Conservation (phyloP, 208 protist species). For the Hexamita inflata region DNA sequence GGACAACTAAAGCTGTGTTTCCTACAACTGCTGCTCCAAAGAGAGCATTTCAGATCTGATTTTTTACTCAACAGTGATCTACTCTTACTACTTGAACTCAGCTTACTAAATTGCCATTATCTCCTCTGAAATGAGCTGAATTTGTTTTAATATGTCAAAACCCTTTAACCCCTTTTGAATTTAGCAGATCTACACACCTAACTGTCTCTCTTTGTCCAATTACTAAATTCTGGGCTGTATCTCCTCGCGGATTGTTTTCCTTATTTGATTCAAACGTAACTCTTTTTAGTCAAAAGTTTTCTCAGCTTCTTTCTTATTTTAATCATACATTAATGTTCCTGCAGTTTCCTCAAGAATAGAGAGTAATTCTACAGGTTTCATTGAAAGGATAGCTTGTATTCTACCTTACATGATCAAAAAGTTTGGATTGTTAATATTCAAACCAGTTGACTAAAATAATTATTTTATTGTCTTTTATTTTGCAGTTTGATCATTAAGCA, state of each 20-base stretch:
- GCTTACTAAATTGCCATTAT: too few relatives aligned
- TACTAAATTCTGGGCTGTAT: constrained; percentile 66
- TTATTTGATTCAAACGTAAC: constrained; percentile 88
- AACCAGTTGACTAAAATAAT: constrained; percentile 95
- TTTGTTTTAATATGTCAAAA: too few relatives aligned
- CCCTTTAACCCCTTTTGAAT: constrained; percentile 33
- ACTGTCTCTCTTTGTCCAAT: constrained; percentile 52
- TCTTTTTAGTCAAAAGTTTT: constrained; percentile 94
- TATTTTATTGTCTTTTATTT: constrained; percentile 85
- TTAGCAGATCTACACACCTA: constrained; percentile 40
- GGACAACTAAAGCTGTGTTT: too few relatives aligned
- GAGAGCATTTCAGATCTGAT: too few relatives aligned
- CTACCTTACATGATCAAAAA: constrained; percentile 99
- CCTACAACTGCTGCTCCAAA: too few relatives aligned
- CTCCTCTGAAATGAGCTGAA: too few relatives aligned
- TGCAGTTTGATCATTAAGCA: constrained; percentile 91
- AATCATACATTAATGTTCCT: constrained; percentile 95
- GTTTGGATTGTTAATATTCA: constrained; percentile 99
- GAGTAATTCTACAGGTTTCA: constrained; percentile 95
- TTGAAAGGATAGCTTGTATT: constrained; percentile 94
- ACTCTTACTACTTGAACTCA: too few relatives aligned
- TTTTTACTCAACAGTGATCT: too few relatives aligned
- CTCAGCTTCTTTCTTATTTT: constrained; percentile 77
- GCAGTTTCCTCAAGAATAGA: constrained; percentile 95
- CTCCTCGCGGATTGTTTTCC: constrained; percentile 62